Evolutionary conservation across 2,329 filamentous ascomycete genomes (phyloP).

Genomic region (Pseudopyrenochaeta lycopersici): DNA sequence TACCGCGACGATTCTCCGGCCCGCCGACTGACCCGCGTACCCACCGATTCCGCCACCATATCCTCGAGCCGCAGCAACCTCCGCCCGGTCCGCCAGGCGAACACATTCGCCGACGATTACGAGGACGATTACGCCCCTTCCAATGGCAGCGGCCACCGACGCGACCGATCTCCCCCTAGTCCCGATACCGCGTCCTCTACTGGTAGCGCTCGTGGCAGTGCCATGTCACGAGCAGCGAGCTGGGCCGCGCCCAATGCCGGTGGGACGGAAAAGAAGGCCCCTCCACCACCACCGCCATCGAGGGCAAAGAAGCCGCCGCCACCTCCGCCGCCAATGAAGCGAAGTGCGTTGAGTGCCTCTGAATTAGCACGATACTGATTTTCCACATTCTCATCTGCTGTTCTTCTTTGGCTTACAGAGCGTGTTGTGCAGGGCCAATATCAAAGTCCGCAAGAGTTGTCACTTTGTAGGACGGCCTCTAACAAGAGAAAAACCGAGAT

Average conservation of each 20-base stretch:
- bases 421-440: constrained; percentile 22
- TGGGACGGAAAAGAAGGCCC: constrained; percentile 58
- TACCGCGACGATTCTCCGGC: constrained; percentile 63
- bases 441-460: constrained; percentile 19
- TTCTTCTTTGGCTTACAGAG: constrained; percentile 21
- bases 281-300: constrained; percentile 67
- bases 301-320: constrained; percentile 72
- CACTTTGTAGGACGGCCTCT: constrained; percentile 17
- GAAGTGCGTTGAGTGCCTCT: constrained; percentile 58
- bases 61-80: constrained; percentile 59
- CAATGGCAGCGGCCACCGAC: constrained; percentile 38
- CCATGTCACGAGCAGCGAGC: constrained; percentile 61
- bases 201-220: constrained; percentile 55
- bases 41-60: constrained; percentile 64
- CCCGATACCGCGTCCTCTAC: constrained; percentile 55
- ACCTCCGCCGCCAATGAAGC: constrained; percentile 71
- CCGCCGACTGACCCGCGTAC: constrained; percentile 59
- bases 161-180: constrained; percentile 60
- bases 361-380: constrained; percentile 48
- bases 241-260: constrained; percentile 51
- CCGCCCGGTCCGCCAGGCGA: constrained; percentile 50
- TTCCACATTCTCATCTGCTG: constrained; percentile 5
- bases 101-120: constrained; percentile 47
- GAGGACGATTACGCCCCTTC: constrained; percentile 43
- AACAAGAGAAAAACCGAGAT: background rate